Evolutionary conservation across 495 filamentous ascomycete species (phyloP).

Genomic region (Durotheca rogersii): DNA sequence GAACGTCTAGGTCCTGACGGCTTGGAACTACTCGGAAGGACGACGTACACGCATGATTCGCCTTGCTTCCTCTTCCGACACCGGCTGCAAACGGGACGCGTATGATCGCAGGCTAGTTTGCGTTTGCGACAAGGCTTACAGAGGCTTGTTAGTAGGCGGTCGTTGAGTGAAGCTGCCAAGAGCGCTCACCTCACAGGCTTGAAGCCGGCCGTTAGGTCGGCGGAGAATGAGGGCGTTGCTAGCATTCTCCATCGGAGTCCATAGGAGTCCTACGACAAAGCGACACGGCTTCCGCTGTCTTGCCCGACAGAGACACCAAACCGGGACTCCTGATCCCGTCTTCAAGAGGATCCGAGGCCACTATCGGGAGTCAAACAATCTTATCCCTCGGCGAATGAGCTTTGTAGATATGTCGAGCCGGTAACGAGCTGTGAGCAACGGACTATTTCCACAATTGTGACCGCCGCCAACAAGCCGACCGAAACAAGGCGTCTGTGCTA

Average conservation of each 20-base stretch:
- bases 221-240: slow-evolving; percentile 16
- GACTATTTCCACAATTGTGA: no score
- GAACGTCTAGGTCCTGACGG: slow-evolving; percentile 11
- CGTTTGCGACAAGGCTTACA: slow-evolving; percentile 37
- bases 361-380: no score
- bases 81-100: slow-evolving; percentile 31
- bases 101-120: slow-evolving; percentile 38
- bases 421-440: no score
- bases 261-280: background rate
- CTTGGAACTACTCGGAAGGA: slow-evolving; percentile 9
- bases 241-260: slow-evolving; percentile 1
- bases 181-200: slow-evolving; percentile 32
- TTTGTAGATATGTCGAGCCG: no score
- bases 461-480: no score
- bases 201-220: slow-evolving; percentile 31
- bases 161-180: background rate
- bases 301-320: background rate
- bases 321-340: background rate
- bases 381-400: no score
- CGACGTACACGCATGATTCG: slow-evolving; percentile 30
- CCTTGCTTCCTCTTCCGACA: slow-evolving; percentile 31
- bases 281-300: background rate
- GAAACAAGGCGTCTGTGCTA: no score
- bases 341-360: no score
- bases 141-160: slow-evolving; percentile 5